A percentile compares a stretch with the other conserved stretches of the same genome.
Evolutionary conservation across 371 early-diverging fungal species (phyloP).

Genomic region (Mycotypha africana): DNA sequence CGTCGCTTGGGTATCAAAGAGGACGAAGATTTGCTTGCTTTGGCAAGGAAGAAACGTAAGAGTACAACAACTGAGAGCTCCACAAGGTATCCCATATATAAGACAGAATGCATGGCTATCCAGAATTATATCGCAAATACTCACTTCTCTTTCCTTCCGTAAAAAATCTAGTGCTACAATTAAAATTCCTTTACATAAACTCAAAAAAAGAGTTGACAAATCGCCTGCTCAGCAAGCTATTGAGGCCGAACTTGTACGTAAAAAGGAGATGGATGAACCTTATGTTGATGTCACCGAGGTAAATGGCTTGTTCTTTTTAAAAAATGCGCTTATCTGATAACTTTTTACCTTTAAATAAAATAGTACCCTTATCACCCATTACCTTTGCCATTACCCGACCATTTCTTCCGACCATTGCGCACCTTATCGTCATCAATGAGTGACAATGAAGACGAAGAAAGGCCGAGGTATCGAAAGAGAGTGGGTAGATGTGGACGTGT

Average conservation of each 20-base stretch:
- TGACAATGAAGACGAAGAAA: constrained; percentile 16
- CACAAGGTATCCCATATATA: constrained; percentile 21
- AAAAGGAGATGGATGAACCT: constrained; percentile 35
- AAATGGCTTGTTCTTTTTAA: constrained; percentile 8
- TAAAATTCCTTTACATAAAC: constrained; percentile 25
- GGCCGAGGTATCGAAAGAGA: constrained; percentile 40
- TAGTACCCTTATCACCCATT: constrained; percentile 52
- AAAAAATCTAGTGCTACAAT: constrained; percentile 23
- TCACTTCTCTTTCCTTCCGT: too few relatives aligned
- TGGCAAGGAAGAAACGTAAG: constrained; percentile 35
- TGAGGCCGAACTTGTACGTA: constrained; percentile 39
- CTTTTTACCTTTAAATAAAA: too few relatives aligned
- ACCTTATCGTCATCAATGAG: too few relatives aligned
- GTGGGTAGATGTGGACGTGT: constrained; percentile 58
- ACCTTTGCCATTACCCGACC: constrained; percentile 30
- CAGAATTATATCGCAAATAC: not conserved
- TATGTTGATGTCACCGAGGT: constrained; percentile 51
- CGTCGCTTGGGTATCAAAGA: constrained; percentile 52
- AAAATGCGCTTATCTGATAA: not conserved
- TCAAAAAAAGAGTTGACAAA: constrained; percentile 15
- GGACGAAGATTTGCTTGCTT: constrained; percentile 39
- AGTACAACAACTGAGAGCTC: constrained; percentile 18
- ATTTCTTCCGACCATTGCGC: constrained; percentile 25
- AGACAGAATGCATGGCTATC: not conserved
- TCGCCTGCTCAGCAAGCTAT: constrained; percentile 20